Evolutionary conservation across 2,329 filamentous ascomycete species (phyloP), one percentile per base, ranked within the genome.

Genomic region (Xylaria arbuscula): DNA sequence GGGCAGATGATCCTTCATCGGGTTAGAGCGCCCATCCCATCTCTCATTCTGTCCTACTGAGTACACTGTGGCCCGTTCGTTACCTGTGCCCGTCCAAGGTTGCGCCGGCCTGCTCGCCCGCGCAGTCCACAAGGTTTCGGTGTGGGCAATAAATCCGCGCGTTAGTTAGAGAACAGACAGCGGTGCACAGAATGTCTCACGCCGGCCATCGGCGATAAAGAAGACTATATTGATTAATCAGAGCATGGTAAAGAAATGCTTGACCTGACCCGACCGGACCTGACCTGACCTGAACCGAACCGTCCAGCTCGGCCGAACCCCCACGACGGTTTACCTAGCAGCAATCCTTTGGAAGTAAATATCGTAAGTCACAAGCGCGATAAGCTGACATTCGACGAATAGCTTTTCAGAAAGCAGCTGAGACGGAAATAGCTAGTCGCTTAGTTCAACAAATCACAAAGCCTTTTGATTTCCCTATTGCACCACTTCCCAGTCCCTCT

Each of bases 371-470:
- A 13, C 13, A n/a, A 15, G 11, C 32, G 55, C 22, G 56, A 51
- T 62, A 58, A 66, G 57, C 66, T 68, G 66, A 66, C 66, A 45
- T 62, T 42, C 47, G 51, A 62, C 53, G 45, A 45, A 6, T n/a
- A 45, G 28, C 28, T 56, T 61, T 45, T 42, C 11, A 28, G 38
- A 40, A 22, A 24, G 19, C 15, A 50, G 42, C 61, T 50, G 15
- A 13, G 42, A 50, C 2, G 38, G 34, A 28, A 38, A 11, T 13
- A 15, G 53, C 32, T 42, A n/a, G 36, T 51, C 53, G 62, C 28
- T 28, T 5, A 5, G 5, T 28, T 28, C 28, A 28, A 48, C 22
- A 22, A 22, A 53, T 13, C 19, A 32, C n/a, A 50, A n/a, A 10
- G 6, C 15, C n/a, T 32, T 28, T 28, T 7, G 10, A n/a, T 19